Conservation (phyloP, 352 stramenopile genomes). For the Globisporangium recalcitrans region DNA sequence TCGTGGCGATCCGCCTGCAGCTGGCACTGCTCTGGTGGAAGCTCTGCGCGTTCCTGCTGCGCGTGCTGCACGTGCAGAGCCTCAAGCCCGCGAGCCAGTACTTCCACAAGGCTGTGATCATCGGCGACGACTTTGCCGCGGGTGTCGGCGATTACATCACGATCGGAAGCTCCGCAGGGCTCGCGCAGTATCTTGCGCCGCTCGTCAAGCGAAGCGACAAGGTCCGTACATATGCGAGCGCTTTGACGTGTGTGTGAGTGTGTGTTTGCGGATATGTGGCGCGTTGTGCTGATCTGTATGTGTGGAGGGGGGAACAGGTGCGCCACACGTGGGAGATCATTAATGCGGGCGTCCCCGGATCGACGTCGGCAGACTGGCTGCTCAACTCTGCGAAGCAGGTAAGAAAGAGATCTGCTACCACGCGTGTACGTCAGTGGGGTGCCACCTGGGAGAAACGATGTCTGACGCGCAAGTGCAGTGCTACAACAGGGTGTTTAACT, state of each 20-base stretch:
- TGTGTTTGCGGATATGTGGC: neutral
- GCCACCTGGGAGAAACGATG: neutral
- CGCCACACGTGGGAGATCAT: conserved; percentile 78
- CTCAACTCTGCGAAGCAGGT: conserved; percentile 62
- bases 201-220: conserved; percentile 53
- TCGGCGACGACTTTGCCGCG: conserved; percentile 81
- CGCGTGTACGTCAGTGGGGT: neutral
- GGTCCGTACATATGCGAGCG: conserved; percentile 19
- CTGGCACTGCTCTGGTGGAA: conserved; percentile 66
- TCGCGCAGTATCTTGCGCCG: conserved; percentile 52
- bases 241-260: neutral
- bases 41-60: conserved; percentile 48
- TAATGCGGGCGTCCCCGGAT: conserved; percentile 66
- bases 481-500: conserved; percentile 66
- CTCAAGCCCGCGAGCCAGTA: conserved; percentile 57
- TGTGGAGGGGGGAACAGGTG: conserved; percentile 31
- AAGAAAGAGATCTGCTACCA: neutral
- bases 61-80: conserved; percentile 35
- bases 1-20: conserved; percentile 42
- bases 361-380: conserved; percentile 57
- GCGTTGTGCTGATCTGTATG: neutral
- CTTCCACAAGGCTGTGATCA: conserved; percentile 79
- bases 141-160: conserved; percentile 76
- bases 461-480: conserved; percentile 25
- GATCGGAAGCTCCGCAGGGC: conserved; percentile 35